Evolutionary conservation across 768 basidiomycete genomes (phyloP).

Genomic region (Panaeolus papilionaceus): DNA sequence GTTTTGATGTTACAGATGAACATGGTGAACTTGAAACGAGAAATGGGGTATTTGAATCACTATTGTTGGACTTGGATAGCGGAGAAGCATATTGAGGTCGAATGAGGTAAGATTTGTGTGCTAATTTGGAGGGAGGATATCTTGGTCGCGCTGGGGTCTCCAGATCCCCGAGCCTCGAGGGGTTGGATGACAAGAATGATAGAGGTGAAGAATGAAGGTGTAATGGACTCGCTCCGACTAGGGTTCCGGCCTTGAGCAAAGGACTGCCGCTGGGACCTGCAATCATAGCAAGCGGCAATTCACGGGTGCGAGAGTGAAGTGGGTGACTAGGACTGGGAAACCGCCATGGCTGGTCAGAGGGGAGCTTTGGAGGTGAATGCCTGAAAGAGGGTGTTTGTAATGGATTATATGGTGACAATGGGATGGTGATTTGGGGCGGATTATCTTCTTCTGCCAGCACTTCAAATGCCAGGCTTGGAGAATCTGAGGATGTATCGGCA

Average conservation of each 20-base stretch:
- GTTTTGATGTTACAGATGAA: slow-evolving; percentile 24
- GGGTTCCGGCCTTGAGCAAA: slow-evolving; percentile 39
- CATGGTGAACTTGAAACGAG: slow-evolving; percentile 20
- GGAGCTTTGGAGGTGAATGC: slow-evolving; percentile 76
- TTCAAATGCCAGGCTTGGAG: slow-evolving; percentile 29
- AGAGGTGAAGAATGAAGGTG: slow-evolving; percentile 43
- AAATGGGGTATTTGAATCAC: slow-evolving; percentile 15
- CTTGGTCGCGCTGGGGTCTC: slow-evolving; percentile 30
- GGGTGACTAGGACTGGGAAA: slow-evolving; percentile 83
- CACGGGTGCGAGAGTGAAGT: slow-evolving; percentile 66
- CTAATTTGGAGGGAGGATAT: slow-evolving; percentile 22
- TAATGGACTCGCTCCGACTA: slow-evolving; percentile 36
- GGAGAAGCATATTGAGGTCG: slow-evolving; percentile 32
- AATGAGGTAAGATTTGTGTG: slow-evolving; percentile 22
- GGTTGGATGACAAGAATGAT: slow-evolving; percentile 25
- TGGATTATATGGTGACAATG: slow-evolving; percentile 80
- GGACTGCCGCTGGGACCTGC: slow-evolving; percentile 60
- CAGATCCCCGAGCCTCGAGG: slow-evolving; percentile 21
- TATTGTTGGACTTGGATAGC: slow-evolving; percentile 41
- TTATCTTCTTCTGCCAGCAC: slow-evolving; percentile 29
- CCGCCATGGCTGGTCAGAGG: slow-evolving; percentile 84
- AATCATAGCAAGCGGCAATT: slow-evolving; percentile 71
- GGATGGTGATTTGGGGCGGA: slow-evolving; percentile 46
- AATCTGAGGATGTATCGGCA: slow-evolving; percentile 36
- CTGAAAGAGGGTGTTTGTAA: slow-evolving; percentile 77